phyloP scores from a whole-genome alignment of 1,284 basidiomycete genomes.

The Puccinia triticina region DNA sequence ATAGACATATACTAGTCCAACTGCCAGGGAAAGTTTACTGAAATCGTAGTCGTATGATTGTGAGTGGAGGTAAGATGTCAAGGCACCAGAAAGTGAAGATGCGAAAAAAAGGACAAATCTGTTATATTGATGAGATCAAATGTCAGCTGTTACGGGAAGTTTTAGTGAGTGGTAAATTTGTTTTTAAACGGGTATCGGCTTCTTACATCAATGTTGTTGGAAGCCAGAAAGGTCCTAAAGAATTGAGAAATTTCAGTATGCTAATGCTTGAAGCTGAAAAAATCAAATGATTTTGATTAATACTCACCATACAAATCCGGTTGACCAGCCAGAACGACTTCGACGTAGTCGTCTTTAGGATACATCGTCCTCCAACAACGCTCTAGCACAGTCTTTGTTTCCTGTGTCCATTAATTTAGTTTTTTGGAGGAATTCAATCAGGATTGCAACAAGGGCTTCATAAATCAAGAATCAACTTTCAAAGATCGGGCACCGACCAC shows the following conservation, averaged over 20 bases:
- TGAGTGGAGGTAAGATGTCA: constrained; percentile 75
- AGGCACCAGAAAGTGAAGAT: constrained; percentile 81
- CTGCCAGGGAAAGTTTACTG: constrained; percentile 76
- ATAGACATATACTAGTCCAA: constrained; percentile 81
- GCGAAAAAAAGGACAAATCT: constrained; percentile 81
- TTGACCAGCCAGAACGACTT: constrained; percentile 62
- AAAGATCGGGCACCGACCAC: constrained; percentile 25
- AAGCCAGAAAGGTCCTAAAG: constrained; percentile 85
- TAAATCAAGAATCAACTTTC: background rate
- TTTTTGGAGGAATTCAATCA: no score
- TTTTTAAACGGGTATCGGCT: background rate
- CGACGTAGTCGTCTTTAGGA: constrained; percentile 62
- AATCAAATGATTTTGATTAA: background rate
- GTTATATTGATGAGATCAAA: background rate
- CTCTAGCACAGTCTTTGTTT: constrained; percentile 60
- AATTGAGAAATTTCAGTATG: background rate
- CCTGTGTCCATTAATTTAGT: constrained; percentile 3
- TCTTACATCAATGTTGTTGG: constrained; percentile 76
- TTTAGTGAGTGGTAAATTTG: background rate
- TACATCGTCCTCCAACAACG: constrained; percentile 62
- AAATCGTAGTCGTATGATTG: constrained; percentile 77
- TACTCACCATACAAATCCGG: constrained; percentile 64
- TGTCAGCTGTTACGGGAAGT: background rate
- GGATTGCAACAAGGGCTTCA: background rate
- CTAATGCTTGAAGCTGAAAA: background rate